Conservation (phyloP, 306 rosid species). For the Malus sieversii region DNA sequence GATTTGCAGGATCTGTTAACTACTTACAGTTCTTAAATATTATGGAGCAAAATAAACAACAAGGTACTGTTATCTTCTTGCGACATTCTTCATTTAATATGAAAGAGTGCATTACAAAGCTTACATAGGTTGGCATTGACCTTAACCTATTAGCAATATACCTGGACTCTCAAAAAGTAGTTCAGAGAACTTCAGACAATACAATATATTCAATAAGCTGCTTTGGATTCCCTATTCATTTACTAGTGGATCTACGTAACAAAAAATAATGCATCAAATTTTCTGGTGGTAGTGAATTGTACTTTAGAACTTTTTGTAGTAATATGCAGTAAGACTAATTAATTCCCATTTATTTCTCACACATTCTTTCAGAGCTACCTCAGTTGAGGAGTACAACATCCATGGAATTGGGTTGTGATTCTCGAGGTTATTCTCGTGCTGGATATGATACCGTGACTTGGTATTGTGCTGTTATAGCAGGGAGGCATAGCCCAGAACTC, state of each 20-base stretch:
- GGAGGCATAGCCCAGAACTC: constrained; percentile 65
- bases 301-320: neutral
- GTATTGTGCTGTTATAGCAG: constrained; percentile 88
- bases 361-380: constrained; percentile 49
- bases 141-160: neutral
- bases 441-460: constrained; percentile 65
- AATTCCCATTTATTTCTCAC: neutral
- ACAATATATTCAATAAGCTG: neutral
- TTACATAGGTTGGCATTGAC: neutral
- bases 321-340: neutral
- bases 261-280: neutral
- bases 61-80: constrained; percentile 36
- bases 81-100: neutral
- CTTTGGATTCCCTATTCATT: neutral
- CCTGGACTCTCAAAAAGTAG: neutral
- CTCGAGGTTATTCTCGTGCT: constrained; percentile 85
- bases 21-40: constrained; percentile 44
- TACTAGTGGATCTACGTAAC: neutral
- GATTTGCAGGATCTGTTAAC: constrained; percentile 52
- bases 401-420: constrained; percentile 87
- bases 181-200: neutral
- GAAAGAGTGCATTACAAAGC: neutral
- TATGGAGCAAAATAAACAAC: constrained; percentile 73
- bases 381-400: constrained; percentile 75
- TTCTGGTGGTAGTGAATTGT: neutral